phyloP scores from a whole-genome alignment of 768 basidiomycete genomes.

The Suillus spraguei region DNA sequence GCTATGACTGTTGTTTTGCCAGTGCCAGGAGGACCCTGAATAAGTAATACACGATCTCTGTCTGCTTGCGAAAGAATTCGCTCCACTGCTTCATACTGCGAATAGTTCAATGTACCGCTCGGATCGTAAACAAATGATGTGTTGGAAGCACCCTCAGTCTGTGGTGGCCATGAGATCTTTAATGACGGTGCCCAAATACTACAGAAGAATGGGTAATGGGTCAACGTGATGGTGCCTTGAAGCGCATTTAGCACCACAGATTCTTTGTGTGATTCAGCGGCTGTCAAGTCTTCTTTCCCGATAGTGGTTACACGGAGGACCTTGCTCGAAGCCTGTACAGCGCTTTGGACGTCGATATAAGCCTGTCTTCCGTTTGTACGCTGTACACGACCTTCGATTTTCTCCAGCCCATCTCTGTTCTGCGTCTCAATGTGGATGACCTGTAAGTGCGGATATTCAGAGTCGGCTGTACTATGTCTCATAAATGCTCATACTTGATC shows the following conservation, averaged over 20 bases:
- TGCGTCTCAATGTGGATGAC: constrained; percentile 22
- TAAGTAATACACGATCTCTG: constrained; percentile 25
- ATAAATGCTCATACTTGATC: constrained; percentile 38
- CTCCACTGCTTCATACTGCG: constrained; percentile 32
- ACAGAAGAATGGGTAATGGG: constrained; percentile 27
- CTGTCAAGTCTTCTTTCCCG: constrained; percentile 56
- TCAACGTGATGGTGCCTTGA: constrained; percentile 18
- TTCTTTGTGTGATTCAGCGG: constrained; percentile 45
- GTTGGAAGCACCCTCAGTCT: not conserved
- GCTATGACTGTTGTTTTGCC: constrained; percentile 49
- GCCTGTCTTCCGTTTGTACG: constrained; percentile 41
- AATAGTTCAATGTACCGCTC: constrained; percentile 22
- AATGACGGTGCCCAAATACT: constrained; percentile 31
- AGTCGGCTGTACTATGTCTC: not conserved
- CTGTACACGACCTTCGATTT: constrained; percentile 22
- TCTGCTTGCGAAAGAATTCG: constrained; percentile 30
- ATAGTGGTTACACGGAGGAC: constrained; percentile 45
- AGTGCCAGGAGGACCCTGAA: constrained; percentile 45
- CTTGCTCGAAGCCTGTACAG: constrained; percentile 16
- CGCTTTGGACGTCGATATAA: constrained; percentile 28
- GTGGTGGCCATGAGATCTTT: constrained; percentile 20
- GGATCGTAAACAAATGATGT: constrained; percentile 4
- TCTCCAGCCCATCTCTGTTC: not conserved
- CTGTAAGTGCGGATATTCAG: constrained; percentile 15
- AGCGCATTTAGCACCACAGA: constrained; percentile 25